phyloP scores from a whole-genome alignment of 192 early-diverging fungal genomes.

The Coemansia sp. region DNA sequence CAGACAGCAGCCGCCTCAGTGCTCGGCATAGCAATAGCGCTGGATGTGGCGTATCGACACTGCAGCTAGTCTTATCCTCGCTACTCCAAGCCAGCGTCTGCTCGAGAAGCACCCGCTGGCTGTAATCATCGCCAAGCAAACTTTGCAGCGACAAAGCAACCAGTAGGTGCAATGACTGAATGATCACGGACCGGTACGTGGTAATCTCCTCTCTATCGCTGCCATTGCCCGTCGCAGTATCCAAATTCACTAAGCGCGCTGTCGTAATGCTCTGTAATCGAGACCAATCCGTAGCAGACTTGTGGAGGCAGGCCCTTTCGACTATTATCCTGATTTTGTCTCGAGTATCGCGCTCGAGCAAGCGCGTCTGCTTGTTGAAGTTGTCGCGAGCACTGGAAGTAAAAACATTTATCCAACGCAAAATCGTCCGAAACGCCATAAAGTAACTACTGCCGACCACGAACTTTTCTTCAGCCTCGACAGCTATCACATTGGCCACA shows the following conservation, averaged over 20 bases:
- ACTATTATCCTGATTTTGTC: conserved; percentile 23
- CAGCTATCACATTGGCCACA: not conserved
- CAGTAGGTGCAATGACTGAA: conserved; percentile 9
- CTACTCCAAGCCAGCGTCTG: conserved; percentile 11
- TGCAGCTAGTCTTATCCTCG: not conserved
- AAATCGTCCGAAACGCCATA: conserved; percentile 11
- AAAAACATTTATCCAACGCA: conserved; percentile 31
- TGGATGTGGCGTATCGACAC: not conserved
- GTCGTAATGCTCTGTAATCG: conserved; percentile 31
- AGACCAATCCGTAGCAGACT: conserved; percentile 41
- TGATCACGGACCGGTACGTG: conserved; percentile 14
- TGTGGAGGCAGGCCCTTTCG: conserved; percentile 17
- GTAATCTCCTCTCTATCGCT: not conserved
- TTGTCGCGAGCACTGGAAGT: conserved; percentile 20
- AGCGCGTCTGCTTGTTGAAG: conserved; percentile 9
- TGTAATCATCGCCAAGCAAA: conserved; percentile 3
- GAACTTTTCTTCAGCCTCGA: not conserved
- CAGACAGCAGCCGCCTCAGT: not conserved
- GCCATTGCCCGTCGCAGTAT: not conserved
- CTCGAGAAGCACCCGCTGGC: not conserved
- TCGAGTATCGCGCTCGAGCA: conserved; percentile 10
- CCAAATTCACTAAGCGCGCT: not conserved
- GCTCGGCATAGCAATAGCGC: not conserved
- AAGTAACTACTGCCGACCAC: not conserved
- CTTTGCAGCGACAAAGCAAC: conserved; percentile 9